These are phyloP conservation scores for Trypanosoma cruzi DNA, from an alignment of 208 protist genomes.

Conservation along the genomic window DNA sequence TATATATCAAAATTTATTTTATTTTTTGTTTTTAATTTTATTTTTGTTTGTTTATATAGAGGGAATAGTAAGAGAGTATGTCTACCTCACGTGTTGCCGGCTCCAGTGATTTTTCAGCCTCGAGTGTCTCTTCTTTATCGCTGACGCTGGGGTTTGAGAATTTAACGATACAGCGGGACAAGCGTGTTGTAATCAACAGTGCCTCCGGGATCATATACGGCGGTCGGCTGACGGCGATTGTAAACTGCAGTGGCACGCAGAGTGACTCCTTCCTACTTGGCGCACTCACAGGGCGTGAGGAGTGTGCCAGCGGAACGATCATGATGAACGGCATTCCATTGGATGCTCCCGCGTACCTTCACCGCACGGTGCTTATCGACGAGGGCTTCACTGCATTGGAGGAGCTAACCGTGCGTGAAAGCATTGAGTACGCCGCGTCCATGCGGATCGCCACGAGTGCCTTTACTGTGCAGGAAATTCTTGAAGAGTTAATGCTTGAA, in stretches of 20 bases:
- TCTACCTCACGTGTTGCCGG: background rate
- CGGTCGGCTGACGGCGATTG: slow-evolving; percentile 61
- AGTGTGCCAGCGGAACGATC: slow-evolving; percentile 32
- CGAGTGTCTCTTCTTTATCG: slow-evolving; percentile 4
- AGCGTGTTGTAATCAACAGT: slow-evolving; percentile 39
- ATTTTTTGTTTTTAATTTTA: background rate
- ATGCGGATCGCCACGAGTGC: slow-evolving; percentile 47
- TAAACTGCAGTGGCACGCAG: slow-evolving; percentile 57
- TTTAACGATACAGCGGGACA: slow-evolving; percentile 31
- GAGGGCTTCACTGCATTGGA: slow-evolving; percentile 39
- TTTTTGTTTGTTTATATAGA: background rate
- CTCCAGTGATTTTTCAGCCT: background rate
- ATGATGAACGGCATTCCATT: slow-evolving; percentile 63
- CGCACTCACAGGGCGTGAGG: slow-evolving; percentile 41
- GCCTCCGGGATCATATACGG: slow-evolving; percentile 46
- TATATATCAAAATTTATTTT: too few relatives aligned
- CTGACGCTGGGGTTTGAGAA: slow-evolving; percentile 49
- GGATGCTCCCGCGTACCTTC: slow-evolving; percentile 43
- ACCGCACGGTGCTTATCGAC: slow-evolving; percentile 34
- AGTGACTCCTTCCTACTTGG: slow-evolving; percentile 42
- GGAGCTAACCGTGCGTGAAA: slow-evolving; percentile 57
- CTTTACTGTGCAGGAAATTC: slow-evolving; percentile 43
- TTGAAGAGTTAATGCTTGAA: slow-evolving; percentile 41
- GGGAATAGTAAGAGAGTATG: background rate
- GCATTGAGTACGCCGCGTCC: slow-evolving; percentile 49